Evolutionary conservation across 441 rosid species (phyloP).

Genomic region (Erodium chrysanthum): DNA sequence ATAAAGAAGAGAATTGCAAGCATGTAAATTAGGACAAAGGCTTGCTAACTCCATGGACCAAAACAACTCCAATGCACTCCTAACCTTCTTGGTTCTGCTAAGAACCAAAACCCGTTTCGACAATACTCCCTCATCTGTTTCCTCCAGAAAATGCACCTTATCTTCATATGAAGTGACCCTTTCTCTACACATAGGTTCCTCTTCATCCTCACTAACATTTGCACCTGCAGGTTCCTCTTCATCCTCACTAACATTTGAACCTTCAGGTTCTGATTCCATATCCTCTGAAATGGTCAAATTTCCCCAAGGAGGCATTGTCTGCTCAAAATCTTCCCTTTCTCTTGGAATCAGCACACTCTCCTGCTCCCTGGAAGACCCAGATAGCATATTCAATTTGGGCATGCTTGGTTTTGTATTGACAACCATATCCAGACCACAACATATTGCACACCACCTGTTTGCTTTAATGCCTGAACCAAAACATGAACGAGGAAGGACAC

Average conservation of each 20-base stretch:
- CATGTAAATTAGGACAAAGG: slow-evolving; percentile 44
- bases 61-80: slow-evolving; percentile 54
- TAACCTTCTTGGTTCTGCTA: slow-evolving; percentile 60
- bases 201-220: not conserved
- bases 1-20: slow-evolving; percentile 62
- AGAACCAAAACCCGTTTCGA: slow-evolving; percentile 63
- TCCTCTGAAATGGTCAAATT: slow-evolving; percentile 16
- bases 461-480: slow-evolving; percentile 20
- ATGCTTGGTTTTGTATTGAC: slow-evolving; percentile 10
- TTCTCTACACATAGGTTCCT: not conserved
- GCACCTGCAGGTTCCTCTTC: slow-evolving; percentile 12
- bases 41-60: slow-evolving; percentile 48
- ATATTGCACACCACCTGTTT: slow-evolving; percentile 20
- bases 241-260: slow-evolving; percentile 4
- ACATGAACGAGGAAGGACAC: slow-evolving; percentile 15
- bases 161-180: slow-evolving; percentile 12
- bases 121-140: slow-evolving; percentile 44
- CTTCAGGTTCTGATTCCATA: slow-evolving; percentile 11
- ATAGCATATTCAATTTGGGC: slow-evolving; percentile 1
- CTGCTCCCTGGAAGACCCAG: slow-evolving; percentile 17
- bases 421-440: slow-evolving; percentile 13
- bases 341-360: slow-evolving; percentile 16
- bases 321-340: slow-evolving; percentile 20
- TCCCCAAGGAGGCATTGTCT: slow-evolving; percentile 34
- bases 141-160: slow-evolving; percentile 49